Conservation (phyloP, 257 asterid genomes). For the Capsicum baccatum region DNA sequence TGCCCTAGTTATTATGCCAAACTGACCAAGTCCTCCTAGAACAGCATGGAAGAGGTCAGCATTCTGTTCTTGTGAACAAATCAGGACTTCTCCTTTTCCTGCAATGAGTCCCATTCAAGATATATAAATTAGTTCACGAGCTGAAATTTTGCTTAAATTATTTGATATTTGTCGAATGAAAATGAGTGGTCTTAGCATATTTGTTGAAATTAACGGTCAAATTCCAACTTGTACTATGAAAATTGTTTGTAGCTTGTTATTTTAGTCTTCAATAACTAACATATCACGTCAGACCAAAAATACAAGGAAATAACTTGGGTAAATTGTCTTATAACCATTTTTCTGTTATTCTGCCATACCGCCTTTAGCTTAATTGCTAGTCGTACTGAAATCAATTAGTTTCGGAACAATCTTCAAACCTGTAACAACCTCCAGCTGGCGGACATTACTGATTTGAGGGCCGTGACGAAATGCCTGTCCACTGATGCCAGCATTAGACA, state of each 20-base stretch:
- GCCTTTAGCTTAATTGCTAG: background rate
- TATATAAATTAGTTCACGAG: conserved; percentile 15
- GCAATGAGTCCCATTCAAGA: conserved; percentile 37
- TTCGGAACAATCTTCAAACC: conserved; percentile 49
- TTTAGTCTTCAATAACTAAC: background rate
- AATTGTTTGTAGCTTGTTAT: background rate
- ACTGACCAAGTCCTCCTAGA: conserved; percentile 94
- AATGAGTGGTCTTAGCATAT: background rate
- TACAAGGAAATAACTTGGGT: background rate
- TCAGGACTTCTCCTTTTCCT: conserved; percentile 84
- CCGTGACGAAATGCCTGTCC: conserved; percentile 96
- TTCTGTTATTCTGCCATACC: background rate
- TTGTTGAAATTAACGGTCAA: background rate
- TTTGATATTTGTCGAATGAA: background rate
- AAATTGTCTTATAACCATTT: conserved; percentile 25
- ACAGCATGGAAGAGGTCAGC: conserved; percentile 89
- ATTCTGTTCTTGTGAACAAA: conserved; percentile 76
- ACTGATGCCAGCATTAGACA: conserved; percentile 91
- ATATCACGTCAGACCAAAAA: conserved; percentile 20
- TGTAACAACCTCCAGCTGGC: conserved; percentile 89
- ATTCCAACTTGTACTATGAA: background rate
- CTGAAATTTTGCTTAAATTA: background rate
- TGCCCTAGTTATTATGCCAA: conserved; percentile 86
- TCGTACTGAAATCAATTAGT: background rate
- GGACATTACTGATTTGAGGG: conserved; percentile 92